Evolutionary conservation across 345 rosid genomes (phyloP), one percentile per base, ranked within the genome.

Genomic region (Brassica rapa): DNA sequence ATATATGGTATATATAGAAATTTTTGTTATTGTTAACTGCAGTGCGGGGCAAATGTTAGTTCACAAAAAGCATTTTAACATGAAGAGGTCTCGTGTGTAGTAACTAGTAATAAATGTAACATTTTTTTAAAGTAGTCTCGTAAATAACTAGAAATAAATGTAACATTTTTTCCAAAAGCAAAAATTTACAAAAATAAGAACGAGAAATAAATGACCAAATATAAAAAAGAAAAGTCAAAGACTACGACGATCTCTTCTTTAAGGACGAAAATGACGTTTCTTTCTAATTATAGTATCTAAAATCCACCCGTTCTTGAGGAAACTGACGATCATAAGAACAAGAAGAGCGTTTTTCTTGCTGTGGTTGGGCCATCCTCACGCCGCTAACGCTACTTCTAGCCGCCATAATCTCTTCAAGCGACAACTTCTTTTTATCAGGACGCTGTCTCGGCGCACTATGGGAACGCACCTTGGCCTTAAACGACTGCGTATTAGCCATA

Each of bases 371-470:
- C 93, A 86, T 92, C 62, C 89, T 81, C 27, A 86, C 80, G 15
- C 94, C 87, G 69, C 98, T 94, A 27, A 92, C 83, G 83, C 98
- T 92, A 60, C 83, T 88, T 68, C 98, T 86, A 32, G 97, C 87
- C 32, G 90, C 95, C 93, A 90, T 87, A 81, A 88, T 82, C 75
- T 92, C 96, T n/a, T 82, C 82, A 8, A 89, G 88, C 0, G 95
- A 83, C 56, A 88, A 83, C 71, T 86, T 75, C 66, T 83, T 88
- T 74, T 81, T 85, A 59, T 90, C 98, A 0, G 96, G 98, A 82
- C 99, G 86, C 62, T 95, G 99, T 80, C 87, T 87, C 4, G 99
- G 98, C 6, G 97, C 98, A 68, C 97, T 93, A 55, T 86, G 88
- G 0, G 97, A 91, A 84, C 98, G 86, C 81, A 86, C 80, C 62